phyloP scores from a whole-genome alignment of 2,329 filamentous ascomycete species.

The Monilinia vaccinii-corymbosi region DNA sequence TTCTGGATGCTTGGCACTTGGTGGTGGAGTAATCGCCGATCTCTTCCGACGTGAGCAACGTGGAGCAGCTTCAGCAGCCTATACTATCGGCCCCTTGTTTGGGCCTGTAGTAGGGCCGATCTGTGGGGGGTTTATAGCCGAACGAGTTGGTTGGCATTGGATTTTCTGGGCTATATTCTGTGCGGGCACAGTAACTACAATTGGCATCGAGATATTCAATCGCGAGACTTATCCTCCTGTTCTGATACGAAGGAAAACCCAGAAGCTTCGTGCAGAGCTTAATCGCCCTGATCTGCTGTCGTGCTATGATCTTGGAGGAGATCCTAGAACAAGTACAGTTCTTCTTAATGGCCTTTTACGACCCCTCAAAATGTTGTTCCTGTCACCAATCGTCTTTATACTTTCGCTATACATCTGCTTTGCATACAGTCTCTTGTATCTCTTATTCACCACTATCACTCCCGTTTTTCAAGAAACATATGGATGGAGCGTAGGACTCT shows the following conservation, averaged over 20 bases:
- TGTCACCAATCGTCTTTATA: conserved; percentile 32
- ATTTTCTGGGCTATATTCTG: conserved; percentile 39
- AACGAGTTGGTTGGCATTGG: conserved; percentile 41
- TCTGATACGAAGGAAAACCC: conserved; percentile 38
- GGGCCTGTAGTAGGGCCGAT: conserved; percentile 26
- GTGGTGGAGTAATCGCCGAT: conserved; percentile 36
- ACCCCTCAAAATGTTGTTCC: conserved; percentile 35
- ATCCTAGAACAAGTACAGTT: background rate
- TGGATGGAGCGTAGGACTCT: conserved; percentile 32
- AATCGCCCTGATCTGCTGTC: conserved; percentile 32
- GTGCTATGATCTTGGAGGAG: conserved; percentile 33
- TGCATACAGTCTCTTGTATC: conserved; percentile 43
- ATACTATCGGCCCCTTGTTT: conserved; percentile 17
- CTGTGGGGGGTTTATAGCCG: conserved; percentile 24
- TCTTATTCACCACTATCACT: conserved; percentile 41
- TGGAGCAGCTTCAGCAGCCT: conserved; percentile 25
- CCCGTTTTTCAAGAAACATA: conserved; percentile 39
- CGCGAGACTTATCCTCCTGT: conserved; percentile 39
- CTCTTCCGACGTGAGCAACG: conserved; percentile 29
- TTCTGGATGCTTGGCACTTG: conserved; percentile 34
- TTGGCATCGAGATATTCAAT: conserved; percentile 33
- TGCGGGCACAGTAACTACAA: conserved; percentile 28
- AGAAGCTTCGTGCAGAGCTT: conserved; percentile 34
- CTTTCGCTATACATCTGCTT: conserved; percentile 76
- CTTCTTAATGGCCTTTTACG: conserved; percentile 29